Conservation (phyloP, 306 rosid genomes). For the Lathyrus tuberosus region DNA sequence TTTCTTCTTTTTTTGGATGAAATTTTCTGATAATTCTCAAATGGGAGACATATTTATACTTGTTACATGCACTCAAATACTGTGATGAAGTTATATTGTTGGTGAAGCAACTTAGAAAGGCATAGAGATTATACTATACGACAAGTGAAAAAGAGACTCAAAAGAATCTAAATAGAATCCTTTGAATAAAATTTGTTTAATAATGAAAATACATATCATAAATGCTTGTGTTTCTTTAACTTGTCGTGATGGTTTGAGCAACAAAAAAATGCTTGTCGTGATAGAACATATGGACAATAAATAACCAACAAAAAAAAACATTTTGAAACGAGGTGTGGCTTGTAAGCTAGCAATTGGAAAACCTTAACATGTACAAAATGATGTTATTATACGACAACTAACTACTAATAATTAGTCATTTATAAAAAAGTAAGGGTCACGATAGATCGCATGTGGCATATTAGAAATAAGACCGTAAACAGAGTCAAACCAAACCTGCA, state of each 20-base stretch:
- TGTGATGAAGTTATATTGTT: neutral
- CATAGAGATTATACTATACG: neutral
- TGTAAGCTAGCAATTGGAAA: neutral
- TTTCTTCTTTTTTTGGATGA: neutral
- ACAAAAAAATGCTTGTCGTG: neutral
- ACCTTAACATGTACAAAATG: neutral
- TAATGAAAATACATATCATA: neutral
- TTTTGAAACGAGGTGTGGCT: neutral
- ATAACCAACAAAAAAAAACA: neutral
- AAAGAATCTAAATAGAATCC: neutral
- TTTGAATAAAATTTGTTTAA: neutral
- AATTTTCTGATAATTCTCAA: neutral
- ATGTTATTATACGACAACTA: neutral
- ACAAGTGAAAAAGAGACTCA: neutral
- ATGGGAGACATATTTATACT: neutral
- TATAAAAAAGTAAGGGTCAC: too few species aligned
- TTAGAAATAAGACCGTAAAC: too few species aligned
- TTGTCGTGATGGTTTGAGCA: neutral
- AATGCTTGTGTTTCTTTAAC: neutral
- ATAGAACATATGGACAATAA: neutral
- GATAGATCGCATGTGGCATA: too few species aligned
- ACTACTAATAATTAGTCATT: too few species aligned
- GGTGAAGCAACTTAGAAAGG: slow-evolving; percentile 3
- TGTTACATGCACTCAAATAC: neutral
- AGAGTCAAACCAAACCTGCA: too few species aligned